Percentiles rank a stretch among this genome's conserved stretches.
Evolutionary conservation across 83 land plant species (phyloP).

Genomic region (Picea engelmannii): DNA sequence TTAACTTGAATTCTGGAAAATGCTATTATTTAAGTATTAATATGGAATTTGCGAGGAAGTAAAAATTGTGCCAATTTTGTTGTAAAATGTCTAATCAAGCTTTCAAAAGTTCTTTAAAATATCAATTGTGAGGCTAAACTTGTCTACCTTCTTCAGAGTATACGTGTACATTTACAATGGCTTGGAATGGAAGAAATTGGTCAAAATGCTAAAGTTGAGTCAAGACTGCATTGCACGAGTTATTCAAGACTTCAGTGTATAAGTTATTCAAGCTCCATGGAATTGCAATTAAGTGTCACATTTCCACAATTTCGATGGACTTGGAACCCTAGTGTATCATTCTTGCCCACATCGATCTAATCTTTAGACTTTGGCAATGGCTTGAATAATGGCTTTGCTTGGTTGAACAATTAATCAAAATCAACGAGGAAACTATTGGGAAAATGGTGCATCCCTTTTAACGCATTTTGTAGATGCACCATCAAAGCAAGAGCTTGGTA

Average conservation of each 20-base stretch:
- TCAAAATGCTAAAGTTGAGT: conserved; percentile 97
- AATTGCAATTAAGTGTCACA: conserved; percentile 96
- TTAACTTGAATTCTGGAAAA: no score
- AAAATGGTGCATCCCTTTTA: conserved; percentile 65
- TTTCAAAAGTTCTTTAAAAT: conserved; percentile 92
- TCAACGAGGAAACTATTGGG: conserved; percentile 84
- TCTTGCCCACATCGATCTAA: conserved; percentile 99
- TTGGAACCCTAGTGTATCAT: conserved; percentile 97
- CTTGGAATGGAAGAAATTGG: conserved; percentile 99
- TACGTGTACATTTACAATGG: conserved; percentile 91
- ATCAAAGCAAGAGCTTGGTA: conserved; percentile 98
- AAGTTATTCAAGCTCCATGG: conserved; percentile 97
- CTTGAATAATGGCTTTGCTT: conserved; percentile 85
- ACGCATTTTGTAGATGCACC: conserved; percentile 90
- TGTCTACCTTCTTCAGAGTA: conserved; percentile 89
- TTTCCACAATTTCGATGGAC: conserved; percentile 98
- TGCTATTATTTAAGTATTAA: no score
- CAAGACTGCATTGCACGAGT: conserved; percentile 92
- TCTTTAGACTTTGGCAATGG: conserved; percentile 92
- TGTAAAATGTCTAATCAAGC: conserved; percentile 95
- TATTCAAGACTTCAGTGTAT: conserved; percentile 90
- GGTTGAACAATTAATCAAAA: conserved; percentile 72
- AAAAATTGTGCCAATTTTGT: conserved; percentile 96
- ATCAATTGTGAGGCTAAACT: conserved; percentile 95
- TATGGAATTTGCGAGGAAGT: conserved; percentile 23